Conservation (phyloP, 1,139 yeast genomes). For the Pichia cactophila region DNA sequence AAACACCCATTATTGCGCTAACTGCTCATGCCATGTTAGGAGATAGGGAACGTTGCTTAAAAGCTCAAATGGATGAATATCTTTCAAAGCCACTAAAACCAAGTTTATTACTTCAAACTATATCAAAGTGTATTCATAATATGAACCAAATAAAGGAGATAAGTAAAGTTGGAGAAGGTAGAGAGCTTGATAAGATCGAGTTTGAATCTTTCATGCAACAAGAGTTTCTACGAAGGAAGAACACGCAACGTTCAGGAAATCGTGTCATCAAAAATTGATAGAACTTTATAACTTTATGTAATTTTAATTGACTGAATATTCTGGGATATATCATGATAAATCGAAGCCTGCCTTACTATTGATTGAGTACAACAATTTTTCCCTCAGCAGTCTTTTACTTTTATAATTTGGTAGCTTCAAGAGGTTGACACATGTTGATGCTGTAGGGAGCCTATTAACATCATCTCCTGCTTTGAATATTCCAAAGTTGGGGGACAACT, state of each 20-base stretch:
- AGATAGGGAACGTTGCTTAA: constrained; percentile 76
- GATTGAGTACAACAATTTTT: constrained; percentile 70
- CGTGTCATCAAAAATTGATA: not conserved
- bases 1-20: constrained; percentile 81
- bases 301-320: not conserved
- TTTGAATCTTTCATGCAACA: constrained; percentile 11
- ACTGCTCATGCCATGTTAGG: constrained; percentile 94
- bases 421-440: constrained; percentile 87
- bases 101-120: constrained; percentile 71
- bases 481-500: constrained; percentile 72
- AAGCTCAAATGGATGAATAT: constrained; percentile 88
- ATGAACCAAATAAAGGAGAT: constrained; percentile 51
- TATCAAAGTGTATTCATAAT: constrained; percentile 72
- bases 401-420: constrained; percentile 78
- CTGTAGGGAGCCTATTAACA: constrained; percentile 66
- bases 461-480: constrained; percentile 60
- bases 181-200: constrained; percentile 5
- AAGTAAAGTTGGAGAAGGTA: constrained; percentile 29
- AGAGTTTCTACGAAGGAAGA: constrained; percentile 8
- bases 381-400: constrained; percentile 47
- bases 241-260: no score
- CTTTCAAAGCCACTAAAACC: constrained; percentile 84
- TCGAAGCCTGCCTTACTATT: constrained; percentile 83
- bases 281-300: not conserved
- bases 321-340: constrained; percentile 52